Evolutionary conservation across 1,139 yeast species (phyloP), one percentile per base, ranked within the genome.

Genomic region (Yamadazyma mexicana): DNA sequence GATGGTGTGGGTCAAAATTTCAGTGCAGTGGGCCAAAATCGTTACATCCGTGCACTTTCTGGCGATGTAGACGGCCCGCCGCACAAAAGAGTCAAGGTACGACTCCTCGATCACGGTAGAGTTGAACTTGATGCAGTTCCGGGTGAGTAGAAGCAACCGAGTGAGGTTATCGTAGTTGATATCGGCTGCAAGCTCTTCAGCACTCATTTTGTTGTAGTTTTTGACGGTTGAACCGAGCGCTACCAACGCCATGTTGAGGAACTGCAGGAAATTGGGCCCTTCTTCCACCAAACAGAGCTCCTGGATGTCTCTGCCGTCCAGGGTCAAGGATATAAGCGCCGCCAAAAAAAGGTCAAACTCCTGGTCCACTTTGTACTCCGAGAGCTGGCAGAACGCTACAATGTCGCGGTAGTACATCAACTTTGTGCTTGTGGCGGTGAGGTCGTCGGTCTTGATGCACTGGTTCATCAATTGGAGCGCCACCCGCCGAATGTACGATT

Each of bases 351-450:
- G 53, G 34, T 76, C 80, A 49, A 81, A 74, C 31, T 75, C 76
- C 0, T 65, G 63, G 56, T 85, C 95, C 5, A 66, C 33, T 15
- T 42, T 50, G 6, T 44, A 38, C 6, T 49, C 58, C 9, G 47
- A 44, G 14, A 60, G 39, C 25, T 46, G 53, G 45, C 85, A 73
- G 46, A 66, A 74, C n/a, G 61, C 57, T 23, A 77, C 61, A 1
- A 87, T 74, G 42, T 83, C 84, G 42, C 74, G 67, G 57, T 81
- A 87, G 56, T 81, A 84, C 48, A 75, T 65, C 37, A 81, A 54
- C 37, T 76, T 66, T 3, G 75, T 65, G 9, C 81, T 69, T 1
- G 68, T 61, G 2, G 72, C 54, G 8, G 67, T 54, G 11, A 49
- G 32, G 29, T 77, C 81, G 46, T 80, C 83, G 34, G 71, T 69